Evolutionary conservation across 257 asterid genomes (phyloP), one percentile per base, ranked within the genome.

Genomic region (Ophiorrhiza pumila): DNA sequence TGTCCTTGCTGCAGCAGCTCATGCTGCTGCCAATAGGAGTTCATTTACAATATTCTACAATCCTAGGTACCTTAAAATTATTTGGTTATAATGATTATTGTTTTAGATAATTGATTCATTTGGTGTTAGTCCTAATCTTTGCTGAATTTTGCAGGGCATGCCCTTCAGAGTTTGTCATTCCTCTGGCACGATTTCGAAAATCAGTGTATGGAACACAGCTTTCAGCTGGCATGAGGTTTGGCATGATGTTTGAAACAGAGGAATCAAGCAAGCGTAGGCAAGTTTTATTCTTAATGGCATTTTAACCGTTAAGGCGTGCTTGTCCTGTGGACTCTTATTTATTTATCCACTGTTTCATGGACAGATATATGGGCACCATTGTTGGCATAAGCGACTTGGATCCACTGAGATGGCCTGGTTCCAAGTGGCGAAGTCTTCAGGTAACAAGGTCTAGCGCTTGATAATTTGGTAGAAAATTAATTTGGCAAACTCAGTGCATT

Each of bases 1-100:
- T 69, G 93, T 94, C 69, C 96, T 94, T 63, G 98, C 98, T 63
- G 97, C 98, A 32, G 98, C 98, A 32, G 98, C 98, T 74, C 98
- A 93, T 82, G 98, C 98, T 65, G 90, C 98, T 58, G 94, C 96
- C 68, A 93, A 85, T 77, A 74, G 93, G 85, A 91, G 79, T 82
- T 86, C 95, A 0, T 94, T 94, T 73, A 84, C 98, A 0, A 88
- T 94, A 79, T 94, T 94, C 80, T 94, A 91, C 83, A 94, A 94
- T 80, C 98, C 98, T 14, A 91, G 98, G 98, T 90, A 69, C 57
- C 57, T 27, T 7, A 5, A 56, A 59, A 7, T 32, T 67, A 13
- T 22, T 32, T 60, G n/a, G 42, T 64, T 29, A 13, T n/a, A 18
- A n/a, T 17, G 35, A 7, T 7, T 3, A 1, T 4, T 11, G 0